Evolutionary conservation across 345 rosid species (phyloP).

Genomic region (Xanthoceras sorbifolium): DNA sequence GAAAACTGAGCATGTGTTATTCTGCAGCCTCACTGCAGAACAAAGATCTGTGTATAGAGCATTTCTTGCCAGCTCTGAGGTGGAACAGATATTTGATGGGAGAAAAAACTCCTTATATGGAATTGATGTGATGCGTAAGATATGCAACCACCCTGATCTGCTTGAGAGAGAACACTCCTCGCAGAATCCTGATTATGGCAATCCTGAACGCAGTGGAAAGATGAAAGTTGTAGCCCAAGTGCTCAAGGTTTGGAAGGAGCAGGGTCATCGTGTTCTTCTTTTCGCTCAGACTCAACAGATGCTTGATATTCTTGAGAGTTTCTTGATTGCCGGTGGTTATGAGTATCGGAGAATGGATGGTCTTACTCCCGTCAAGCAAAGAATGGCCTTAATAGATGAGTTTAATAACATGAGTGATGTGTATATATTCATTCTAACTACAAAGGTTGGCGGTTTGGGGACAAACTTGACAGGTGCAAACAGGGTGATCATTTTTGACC

Average conservation of each 20-base stretch:
- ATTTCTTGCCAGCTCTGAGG: conserved; percentile 97
- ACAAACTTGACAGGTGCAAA: conserved; percentile 94
- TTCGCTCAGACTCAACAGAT: conserved; percentile 95
- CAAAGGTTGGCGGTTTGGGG: conserved; percentile 97
- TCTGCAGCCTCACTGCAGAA: conserved; percentile 91
- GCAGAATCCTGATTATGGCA: conserved; percentile 84
- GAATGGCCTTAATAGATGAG: conserved; percentile 98
- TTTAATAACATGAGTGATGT: conserved; percentile 72
- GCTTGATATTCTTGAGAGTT: conserved; percentile 93
- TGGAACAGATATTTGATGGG: conserved; percentile 85
- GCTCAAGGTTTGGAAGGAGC: conserved; percentile 85
- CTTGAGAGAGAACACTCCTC: conserved; percentile 89
- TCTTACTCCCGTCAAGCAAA: conserved; percentile 77
- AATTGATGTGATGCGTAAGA: conserved; percentile 99
- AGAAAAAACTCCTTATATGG: conserved; percentile 82
- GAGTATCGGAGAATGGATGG: conserved; percentile 96
- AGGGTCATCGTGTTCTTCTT: conserved; percentile 92
- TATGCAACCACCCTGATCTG: conserved; percentile 98
- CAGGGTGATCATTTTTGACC: conserved; percentile 96
- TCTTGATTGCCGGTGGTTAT: conserved; percentile 64
- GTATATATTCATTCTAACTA: conserved; percentile 81
- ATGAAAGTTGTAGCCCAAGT: conserved; percentile 87
- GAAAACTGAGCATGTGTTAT: conserved; percentile 93
- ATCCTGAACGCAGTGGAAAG: conserved; percentile 90
- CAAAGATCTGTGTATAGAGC: conserved; percentile 88